Percentiles rank a stretch among this genome's conserved stretches.
These are phyloP conservation scores for Pseudogymnoascus sp. DNA, from an alignment of 2,329 filamentous ascomycete genomes.

Conservation along the genomic window DNA sequence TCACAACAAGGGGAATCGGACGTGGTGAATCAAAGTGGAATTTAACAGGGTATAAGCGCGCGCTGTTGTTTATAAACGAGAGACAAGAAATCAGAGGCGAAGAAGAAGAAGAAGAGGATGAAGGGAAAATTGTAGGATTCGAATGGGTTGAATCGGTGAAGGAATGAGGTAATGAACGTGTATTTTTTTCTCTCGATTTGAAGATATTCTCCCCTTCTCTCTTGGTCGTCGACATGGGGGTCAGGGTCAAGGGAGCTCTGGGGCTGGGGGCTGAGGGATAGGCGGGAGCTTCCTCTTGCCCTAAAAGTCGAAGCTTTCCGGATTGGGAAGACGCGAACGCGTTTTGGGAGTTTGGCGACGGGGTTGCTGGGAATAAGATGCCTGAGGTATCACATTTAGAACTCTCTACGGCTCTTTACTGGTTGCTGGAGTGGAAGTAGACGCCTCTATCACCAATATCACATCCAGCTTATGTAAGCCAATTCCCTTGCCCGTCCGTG, in stretches of 20 bases:
- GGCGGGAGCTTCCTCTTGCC: neutral
- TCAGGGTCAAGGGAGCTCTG: neutral
- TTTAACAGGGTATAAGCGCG: neutral
- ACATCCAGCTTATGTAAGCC: neutral
- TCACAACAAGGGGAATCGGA: neutral
- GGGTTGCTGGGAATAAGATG: neutral
- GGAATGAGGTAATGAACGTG: neutral
- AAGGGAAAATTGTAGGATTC: neutral
- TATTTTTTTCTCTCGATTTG: neutral
- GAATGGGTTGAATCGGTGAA: neutral
- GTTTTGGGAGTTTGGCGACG: neutral
- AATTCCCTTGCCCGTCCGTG: neutral
- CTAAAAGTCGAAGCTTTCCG: neutral
- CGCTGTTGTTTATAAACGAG: neutral
- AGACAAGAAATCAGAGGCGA: conserved; percentile 1
- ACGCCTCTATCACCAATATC: neutral
- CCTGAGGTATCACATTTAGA: neutral
- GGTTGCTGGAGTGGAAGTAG: neutral
- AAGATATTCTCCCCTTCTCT: neutral
- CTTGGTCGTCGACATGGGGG: neutral
- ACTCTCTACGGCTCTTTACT: neutral
- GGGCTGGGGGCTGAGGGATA: neutral
- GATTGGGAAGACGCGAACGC: neutral
- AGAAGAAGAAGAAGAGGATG: neutral
- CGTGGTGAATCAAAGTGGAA: neutral